A percentile compares a stretch with the other conserved stretches of the same genome.
These are phyloP conservation scores for Tetracentron sinense DNA, from an alignment of 164 flowering plant genomes.

Conservation along the genomic window DNA sequence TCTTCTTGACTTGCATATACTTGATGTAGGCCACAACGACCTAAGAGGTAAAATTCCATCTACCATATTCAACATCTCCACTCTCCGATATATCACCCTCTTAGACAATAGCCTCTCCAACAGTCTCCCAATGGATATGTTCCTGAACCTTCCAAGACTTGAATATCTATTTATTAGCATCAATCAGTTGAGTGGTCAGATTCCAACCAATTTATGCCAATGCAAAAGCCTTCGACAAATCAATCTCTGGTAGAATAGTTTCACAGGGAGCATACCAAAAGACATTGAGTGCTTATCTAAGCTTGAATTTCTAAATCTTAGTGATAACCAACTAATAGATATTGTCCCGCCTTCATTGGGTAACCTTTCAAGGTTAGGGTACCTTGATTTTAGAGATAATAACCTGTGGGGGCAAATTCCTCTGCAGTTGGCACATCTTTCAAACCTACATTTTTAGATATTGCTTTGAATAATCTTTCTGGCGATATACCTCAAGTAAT, in stretches of 20 bases:
- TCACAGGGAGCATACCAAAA: conserved; percentile 13
- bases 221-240: not conserved
- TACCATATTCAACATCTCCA: no score
- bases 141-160: no score
- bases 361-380: not conserved
- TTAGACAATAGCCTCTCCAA: no score
- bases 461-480: not conserved
- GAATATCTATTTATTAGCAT: no score
- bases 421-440: not conserved
- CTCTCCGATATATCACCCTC: no score
- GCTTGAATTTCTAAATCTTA: conserved; percentile 10
- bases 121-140: no score
- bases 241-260: conserved; percentile 1
- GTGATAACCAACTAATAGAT: conserved; percentile 5
- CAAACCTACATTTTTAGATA: not conserved
- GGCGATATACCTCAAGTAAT: conserved; percentile 18
- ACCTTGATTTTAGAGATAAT: not conserved
- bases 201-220: not conserved
- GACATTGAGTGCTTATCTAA: conserved; percentile 9
- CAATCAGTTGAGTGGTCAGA: no score
- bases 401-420: not conserved
- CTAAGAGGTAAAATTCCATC: no score
- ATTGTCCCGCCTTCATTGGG: conserved; percentile 1
- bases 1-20: no score
- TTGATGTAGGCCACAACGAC: no score